Evolutionary conservation across 2,329 filamentous ascomycete genomes (phyloP).

Genomic region (Penicillium sp.): DNA sequence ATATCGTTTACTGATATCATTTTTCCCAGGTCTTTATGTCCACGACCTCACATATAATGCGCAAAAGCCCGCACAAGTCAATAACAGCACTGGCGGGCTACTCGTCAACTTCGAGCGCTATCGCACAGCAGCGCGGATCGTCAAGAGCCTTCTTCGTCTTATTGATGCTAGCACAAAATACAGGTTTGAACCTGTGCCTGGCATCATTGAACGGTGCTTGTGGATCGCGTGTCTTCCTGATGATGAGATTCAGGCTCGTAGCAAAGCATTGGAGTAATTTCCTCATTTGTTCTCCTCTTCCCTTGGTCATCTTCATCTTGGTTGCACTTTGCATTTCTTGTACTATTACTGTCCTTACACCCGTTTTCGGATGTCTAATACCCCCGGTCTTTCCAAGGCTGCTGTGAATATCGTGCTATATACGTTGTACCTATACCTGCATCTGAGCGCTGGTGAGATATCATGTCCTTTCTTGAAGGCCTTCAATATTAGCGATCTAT

Average conservation of each 20-base stretch:
- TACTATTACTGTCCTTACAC: constrained; percentile 11
- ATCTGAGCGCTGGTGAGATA: neutral
- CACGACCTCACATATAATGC: constrained; percentile 65
- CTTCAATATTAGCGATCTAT: no score
- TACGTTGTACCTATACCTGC: constrained; percentile 16
- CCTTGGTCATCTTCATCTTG: constrained; percentile 3
- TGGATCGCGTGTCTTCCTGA: constrained; percentile 62
- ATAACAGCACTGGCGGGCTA: constrained; percentile 48
- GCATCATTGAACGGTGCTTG: constrained; percentile 59
- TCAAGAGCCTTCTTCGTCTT: constrained; percentile 60
- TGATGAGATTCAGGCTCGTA: constrained; percentile 51
- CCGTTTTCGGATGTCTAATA: constrained; percentile 23
- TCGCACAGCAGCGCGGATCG: constrained; percentile 61
- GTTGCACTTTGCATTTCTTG: constrained; percentile 10
- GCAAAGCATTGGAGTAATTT: constrained; percentile 42
- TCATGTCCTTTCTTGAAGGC: no score
- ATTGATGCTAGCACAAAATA: constrained; percentile 63
- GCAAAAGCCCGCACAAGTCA: constrained; percentile 60
- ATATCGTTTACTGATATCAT: neutral
- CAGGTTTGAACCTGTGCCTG: constrained; percentile 54
- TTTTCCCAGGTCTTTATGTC: constrained; percentile 54
- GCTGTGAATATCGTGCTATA: constrained; percentile 8
- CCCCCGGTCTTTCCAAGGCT: constrained; percentile 16
- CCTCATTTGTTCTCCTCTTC: neutral
- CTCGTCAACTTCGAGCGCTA: constrained; percentile 65